Conservation (phyloP, 176 grass and related monocot species). For the Zea luxurians region DNA sequence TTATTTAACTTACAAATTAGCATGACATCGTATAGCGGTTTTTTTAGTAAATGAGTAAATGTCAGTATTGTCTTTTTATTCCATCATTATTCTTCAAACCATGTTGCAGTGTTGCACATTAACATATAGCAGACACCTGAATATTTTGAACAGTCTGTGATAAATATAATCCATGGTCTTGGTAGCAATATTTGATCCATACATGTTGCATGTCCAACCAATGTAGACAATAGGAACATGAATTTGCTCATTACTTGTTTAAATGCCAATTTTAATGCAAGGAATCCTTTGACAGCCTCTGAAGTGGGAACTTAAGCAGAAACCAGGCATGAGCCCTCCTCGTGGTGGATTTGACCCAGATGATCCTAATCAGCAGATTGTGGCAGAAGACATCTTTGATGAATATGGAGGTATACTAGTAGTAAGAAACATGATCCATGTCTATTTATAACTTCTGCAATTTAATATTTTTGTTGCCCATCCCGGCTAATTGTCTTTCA, state of each 20-base stretch:
- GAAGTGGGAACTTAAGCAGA: slow-evolving; percentile 99
- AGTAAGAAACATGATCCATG: background rate
- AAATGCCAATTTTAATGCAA: slow-evolving; percentile 21
- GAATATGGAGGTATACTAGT: slow-evolving; percentile 88
- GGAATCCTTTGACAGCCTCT: slow-evolving; percentile 55
- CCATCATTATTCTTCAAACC: slow-evolving; percentile 2
- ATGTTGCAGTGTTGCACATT: background rate
- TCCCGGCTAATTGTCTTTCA: slow-evolving; percentile 34
- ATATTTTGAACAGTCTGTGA: background rate
- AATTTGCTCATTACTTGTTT: slow-evolving; percentile 6
- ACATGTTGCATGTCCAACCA: background rate
- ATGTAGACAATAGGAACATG: background rate
- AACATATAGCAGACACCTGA: background rate
- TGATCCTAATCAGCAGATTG: slow-evolving; percentile 98
- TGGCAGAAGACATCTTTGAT: slow-evolving; percentile 95
- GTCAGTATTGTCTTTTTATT: background rate
- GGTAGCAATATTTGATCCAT: background rate
- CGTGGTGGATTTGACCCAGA: slow-evolving; percentile 79
- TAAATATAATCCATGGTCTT: background rate
- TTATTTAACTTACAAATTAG: slow-evolving; percentile 6
- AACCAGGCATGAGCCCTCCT: slow-evolving; percentile 93
- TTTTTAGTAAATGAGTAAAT: background rate
- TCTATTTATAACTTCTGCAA: background rate
- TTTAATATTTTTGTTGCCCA: slow-evolving; percentile 13
- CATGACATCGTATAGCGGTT: background rate